Conservation (phyloP, 2,329 filamentous ascomycete genomes). For the Talaromyces sp. region DNA sequence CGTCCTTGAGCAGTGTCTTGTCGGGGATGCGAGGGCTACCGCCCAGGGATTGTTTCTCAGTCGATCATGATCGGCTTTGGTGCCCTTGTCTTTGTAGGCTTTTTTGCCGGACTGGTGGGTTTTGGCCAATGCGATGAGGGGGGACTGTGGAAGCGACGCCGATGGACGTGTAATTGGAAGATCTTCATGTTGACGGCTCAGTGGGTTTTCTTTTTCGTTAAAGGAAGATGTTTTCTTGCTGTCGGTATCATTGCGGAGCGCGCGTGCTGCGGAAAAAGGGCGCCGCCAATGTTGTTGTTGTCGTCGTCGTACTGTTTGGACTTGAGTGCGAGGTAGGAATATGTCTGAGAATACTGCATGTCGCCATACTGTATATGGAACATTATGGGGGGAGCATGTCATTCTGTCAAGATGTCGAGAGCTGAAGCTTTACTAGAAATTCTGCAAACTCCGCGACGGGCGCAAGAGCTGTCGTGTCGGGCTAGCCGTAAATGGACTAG, state of each 20-base stretch:
- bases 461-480: background rate
- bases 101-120: conserved; percentile 9
- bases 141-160: conserved; percentile 31
- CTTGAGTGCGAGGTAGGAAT: background rate
- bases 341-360: background rate
- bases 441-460: background rate
- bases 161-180: conserved; percentile 18
- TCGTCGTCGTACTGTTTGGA: background rate
- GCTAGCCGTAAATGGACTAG: background rate
- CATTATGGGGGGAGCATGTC: conserved; percentile 2
- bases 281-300: background rate
- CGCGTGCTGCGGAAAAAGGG: background rate
- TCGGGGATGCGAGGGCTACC: conserved; percentile 30
- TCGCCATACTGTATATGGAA: conserved; percentile 5
- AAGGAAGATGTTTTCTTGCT: background rate
- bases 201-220: background rate
- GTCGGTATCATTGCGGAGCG: background rate
- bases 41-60: conserved; percentile 38
- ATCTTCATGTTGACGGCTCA: background rate
- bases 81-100: conserved; percentile 21
- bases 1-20: conserved; percentile 29
- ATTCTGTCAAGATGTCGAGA: background rate
- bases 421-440: background rate
- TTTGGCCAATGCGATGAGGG: conserved; percentile 21
- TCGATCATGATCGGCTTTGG: conserved; percentile 19